A percentile compares a stretch with the other conserved stretches of the same genome.
These are phyloP conservation scores for Neurospora sp. DNA, from an alignment of 495 filamentous ascomycete species.

Conservation along the genomic window DNA sequence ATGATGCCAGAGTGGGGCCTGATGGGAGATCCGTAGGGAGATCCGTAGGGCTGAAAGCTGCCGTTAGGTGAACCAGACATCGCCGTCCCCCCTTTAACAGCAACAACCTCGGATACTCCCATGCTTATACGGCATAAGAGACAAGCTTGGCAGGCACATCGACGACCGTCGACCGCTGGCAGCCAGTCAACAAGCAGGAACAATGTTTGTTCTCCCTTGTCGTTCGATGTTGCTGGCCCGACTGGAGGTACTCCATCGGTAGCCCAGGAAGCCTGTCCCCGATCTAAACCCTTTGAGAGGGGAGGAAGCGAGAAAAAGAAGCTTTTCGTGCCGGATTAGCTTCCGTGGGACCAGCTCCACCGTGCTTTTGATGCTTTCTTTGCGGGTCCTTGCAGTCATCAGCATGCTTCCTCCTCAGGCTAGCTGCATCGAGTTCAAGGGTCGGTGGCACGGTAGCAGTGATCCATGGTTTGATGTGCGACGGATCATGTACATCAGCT, in stretches of 20 bases:
- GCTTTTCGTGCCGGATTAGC: neutral
- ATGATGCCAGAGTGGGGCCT: neutral
- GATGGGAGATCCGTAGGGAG: neutral
- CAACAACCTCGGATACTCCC: neutral
- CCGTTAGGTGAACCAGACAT: neutral
- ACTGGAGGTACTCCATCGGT: neutral
- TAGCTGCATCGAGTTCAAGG: neutral
- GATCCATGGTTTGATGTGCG: neutral
- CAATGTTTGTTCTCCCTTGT: neutral
- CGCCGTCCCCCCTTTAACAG: neutral
- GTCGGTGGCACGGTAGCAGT: neutral
- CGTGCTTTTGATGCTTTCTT: neutral
- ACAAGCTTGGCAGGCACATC: neutral
- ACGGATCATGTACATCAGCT: neutral
- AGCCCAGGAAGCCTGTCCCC: neutral
- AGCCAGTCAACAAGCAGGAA: neutral
- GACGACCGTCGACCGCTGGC: neutral
- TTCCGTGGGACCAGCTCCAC: neutral
- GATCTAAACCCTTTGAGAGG: neutral
- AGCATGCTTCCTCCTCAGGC: neutral
- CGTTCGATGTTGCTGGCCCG: neutral
- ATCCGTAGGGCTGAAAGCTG: neutral
- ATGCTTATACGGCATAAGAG: neutral
- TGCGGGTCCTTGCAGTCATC: neutral
- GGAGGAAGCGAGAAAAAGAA: neutral